Evolutionary conservation across 257 asterid species (phyloP).

Genomic region (Petunia axillaris): DNA sequence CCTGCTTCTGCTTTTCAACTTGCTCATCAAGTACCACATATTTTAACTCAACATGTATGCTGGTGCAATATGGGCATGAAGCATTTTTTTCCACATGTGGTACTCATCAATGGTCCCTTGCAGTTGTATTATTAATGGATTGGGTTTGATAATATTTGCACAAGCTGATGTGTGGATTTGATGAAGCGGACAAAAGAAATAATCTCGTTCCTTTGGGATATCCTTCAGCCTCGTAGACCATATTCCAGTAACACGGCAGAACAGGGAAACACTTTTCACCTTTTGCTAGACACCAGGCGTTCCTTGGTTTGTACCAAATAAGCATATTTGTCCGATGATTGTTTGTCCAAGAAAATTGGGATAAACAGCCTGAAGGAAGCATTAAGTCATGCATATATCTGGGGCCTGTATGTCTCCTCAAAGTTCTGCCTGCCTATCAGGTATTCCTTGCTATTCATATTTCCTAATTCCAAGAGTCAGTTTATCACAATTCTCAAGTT

Average conservation of each 20-base stretch:
- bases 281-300: background rate
- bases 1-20: background rate
- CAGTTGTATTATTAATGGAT: background rate
- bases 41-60: background rate
- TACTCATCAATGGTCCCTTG: background rate
- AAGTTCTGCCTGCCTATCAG: background rate
- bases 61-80: background rate
- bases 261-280: background rate
- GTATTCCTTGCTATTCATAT: too few relatives aligned
- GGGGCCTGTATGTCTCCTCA: background rate
- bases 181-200: background rate
- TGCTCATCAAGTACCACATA: background rate
- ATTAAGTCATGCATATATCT: background rate
- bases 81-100: background rate
- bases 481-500: background rate
- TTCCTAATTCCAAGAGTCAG: too few relatives aligned
- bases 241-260: background rate
- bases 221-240: background rate
- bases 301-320: background rate
- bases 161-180: background rate
- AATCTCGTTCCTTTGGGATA: background rate
- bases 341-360: background rate
- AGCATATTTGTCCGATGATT: too few relatives aligned
- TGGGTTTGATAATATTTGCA: background rate
- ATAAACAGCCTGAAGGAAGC: background rate